A percentile compares a stretch with the other conserved stretches of the same genome.
Conservation (phyloP, 2,329 filamentous ascomycete genomes). For the Neurospora crassa region DNA sequence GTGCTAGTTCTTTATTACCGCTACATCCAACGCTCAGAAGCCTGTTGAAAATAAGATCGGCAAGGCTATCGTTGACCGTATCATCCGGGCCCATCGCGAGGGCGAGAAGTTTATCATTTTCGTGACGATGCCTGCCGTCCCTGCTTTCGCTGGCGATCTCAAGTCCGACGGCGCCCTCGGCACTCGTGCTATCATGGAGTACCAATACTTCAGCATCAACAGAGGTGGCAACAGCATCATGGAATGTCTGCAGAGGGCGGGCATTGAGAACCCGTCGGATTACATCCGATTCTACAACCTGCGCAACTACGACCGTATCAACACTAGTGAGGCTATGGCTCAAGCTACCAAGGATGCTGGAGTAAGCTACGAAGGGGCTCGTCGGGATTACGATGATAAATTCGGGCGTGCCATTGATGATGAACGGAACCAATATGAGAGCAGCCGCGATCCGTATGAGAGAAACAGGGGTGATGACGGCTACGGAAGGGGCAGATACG, state of each 20-base stretch:
- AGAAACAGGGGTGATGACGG: background rate
- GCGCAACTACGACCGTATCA: slow-evolving; percentile 76
- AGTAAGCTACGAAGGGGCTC: slow-evolving; percentile 56
- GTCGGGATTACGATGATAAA: slow-evolving; percentile 46
- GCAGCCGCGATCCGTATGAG: background rate
- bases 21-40: slow-evolving; percentile 58
- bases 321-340: slow-evolving; percentile 53
- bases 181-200: slow-evolving; percentile 81
- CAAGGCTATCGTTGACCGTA: slow-evolving; percentile 67
- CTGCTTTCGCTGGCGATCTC: slow-evolving; percentile 74
- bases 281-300: slow-evolving; percentile 84
- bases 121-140: slow-evolving; percentile 69
- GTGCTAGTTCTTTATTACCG: slow-evolving; percentile 72
- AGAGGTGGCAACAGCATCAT: slow-evolving; percentile 71
- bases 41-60: slow-evolving; percentile 73
- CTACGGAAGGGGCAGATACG: background rate
- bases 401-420: background rate
- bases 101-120: slow-evolving; percentile 64
- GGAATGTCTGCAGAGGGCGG: slow-evolving; percentile 54
- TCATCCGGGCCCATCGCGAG: slow-evolving; percentile 58
- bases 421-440: slow-evolving; percentile 25
- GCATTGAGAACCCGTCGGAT: slow-evolving; percentile 55
- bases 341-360: slow-evolving; percentile 53
- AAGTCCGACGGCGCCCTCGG: slow-evolving; percentile 62
- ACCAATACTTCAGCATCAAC: slow-evolving; percentile 72